Conservation (phyloP, 2,329 filamentous ascomycete genomes). For the Cladophialophora yegresii region DNA sequence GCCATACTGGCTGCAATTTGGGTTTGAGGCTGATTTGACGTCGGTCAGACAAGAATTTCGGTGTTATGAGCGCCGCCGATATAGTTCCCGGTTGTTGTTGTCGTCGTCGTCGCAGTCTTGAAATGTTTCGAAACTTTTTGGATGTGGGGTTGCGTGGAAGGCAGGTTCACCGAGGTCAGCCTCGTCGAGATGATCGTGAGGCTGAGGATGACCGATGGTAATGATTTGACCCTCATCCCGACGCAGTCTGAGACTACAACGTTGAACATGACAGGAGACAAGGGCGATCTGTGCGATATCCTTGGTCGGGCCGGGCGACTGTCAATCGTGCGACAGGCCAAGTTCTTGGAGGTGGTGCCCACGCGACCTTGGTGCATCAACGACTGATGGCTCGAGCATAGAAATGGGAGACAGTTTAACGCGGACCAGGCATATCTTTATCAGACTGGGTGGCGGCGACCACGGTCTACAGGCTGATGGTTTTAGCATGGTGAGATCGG, state of each 20-base stretch:
- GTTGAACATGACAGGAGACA: too few relatives aligned
- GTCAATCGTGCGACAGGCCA: slow-evolving; percentile 25
- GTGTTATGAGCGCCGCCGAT: neutral
- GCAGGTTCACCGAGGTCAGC: neutral
- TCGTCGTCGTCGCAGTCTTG: neutral
- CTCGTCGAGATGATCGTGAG: neutral
- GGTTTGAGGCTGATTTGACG: neutral
- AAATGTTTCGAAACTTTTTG: neutral
- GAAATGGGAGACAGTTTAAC: slow-evolving; percentile 9
- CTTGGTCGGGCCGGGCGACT: too few relatives aligned
- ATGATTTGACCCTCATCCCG: too few relatives aligned
- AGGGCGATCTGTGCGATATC: too few relatives aligned
- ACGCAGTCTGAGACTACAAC: too few relatives aligned
- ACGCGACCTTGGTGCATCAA: slow-evolving; percentile 2
- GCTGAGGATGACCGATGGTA: neutral
- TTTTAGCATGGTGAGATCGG: slow-evolving; percentile 23
- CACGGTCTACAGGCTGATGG: slow-evolving; percentile 16
- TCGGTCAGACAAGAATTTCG: neutral
- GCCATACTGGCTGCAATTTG: slow-evolving; percentile 17
- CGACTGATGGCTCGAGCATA: neutral
- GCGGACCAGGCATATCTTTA: slow-evolving; percentile 12
- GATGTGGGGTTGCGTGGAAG: neutral
- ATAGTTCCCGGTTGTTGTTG: neutral
- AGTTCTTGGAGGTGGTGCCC: slow-evolving; percentile 15
- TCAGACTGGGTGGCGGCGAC: slow-evolving; percentile 8